Conservation (phyloP, 768 basidiomycete genomes). For the Hysterangium stoloniferum region DNA sequence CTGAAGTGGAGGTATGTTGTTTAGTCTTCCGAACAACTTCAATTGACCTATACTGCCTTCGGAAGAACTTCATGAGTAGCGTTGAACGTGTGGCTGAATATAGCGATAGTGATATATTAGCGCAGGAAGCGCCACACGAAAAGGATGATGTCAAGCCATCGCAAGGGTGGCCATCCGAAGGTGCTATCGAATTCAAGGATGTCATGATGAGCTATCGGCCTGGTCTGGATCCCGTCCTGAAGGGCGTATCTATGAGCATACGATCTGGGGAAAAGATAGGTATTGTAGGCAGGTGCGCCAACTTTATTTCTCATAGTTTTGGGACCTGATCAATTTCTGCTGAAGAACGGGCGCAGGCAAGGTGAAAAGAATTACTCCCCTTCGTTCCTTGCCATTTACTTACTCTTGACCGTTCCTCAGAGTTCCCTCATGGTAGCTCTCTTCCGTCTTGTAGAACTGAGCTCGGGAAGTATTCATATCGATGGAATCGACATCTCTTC, state of each 20-base stretch:
- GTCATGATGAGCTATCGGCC: constrained; percentile 57
- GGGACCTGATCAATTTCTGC: neutral
- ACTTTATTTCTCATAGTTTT: constrained; percentile 5
- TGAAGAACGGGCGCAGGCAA: constrained; percentile 47
- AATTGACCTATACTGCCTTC: neutral
- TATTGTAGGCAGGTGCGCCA: constrained; percentile 49
- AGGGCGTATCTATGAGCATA: constrained; percentile 53
- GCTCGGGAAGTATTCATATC: constrained; percentile 48
- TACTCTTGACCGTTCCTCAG: neutral
- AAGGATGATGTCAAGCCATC: constrained; percentile 48
- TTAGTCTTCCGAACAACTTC: neutral
- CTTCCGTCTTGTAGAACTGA: constrained; percentile 62
- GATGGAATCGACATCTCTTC: constrained; percentile 63
- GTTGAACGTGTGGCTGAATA: constrained; percentile 58
- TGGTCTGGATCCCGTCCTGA: constrained; percentile 65
- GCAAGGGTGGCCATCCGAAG: constrained; percentile 53
- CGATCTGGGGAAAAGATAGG: constrained; percentile 68
- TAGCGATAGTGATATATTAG: constrained; percentile 38
- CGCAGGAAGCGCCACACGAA: constrained; percentile 60
- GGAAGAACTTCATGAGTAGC: constrained; percentile 56
- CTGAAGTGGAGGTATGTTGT: constrained; percentile 52
- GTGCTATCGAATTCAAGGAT: constrained; percentile 54
- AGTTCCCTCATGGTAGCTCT: constrained; percentile 54
- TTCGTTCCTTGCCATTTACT: no score
- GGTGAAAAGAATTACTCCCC: constrained; percentile 20